Percentiles rank a stretch among this genome's conserved stretches.
phyloP scores from a whole-genome alignment of 495 filamentous ascomycete genomes.

The Hypomontagnella submonticulosa region DNA sequence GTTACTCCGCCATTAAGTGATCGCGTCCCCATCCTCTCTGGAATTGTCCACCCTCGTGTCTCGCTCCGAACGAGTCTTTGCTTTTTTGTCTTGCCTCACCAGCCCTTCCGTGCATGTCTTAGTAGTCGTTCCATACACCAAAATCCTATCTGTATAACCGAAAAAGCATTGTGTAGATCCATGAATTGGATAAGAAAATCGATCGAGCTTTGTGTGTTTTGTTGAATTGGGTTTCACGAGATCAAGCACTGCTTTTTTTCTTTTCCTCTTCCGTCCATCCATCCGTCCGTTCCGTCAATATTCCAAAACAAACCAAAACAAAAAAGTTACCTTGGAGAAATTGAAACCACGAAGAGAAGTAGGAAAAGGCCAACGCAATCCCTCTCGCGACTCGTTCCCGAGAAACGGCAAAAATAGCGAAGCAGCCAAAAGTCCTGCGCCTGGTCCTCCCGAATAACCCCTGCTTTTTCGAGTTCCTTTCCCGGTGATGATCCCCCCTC shows the following conservation, averaged over 20 bases:
- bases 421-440: slow-evolving; percentile 38
- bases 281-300: slow-evolving; percentile 33
- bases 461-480: slow-evolving; percentile 35
- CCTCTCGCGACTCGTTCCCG: slow-evolving; percentile 16
- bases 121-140: slow-evolving; percentile 7
- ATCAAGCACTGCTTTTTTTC: slow-evolving; percentile 44
- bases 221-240: slow-evolving; percentile 14
- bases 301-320: too few relatives aligned
- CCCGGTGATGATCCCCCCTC: slow-evolving; percentile 39
- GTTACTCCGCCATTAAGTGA: slow-evolving; percentile 33
- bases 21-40: slow-evolving; percentile 16
- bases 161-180: slow-evolving; percentile 12
- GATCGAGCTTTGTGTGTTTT: slow-evolving; percentile 25
- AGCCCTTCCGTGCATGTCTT: slow-evolving; percentile 18
- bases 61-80: slow-evolving; percentile 13
- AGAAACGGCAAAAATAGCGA: slow-evolving; percentile 28
- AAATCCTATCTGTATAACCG: slow-evolving; percentile 22
- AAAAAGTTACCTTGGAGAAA: slow-evolving; percentile 41
- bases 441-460: slow-evolving; percentile 36
- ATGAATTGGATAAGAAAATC: slow-evolving; percentile 24
- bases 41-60: slow-evolving; percentile 5
- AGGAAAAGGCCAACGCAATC: slow-evolving; percentile 28
- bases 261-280: slow-evolving; percentile 30
- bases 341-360: slow-evolving; percentile 34
- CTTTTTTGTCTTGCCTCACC: slow-evolving; percentile 18